A percentile compares a stretch with the other conserved stretches of the same genome.
Evolutionary conservation across 2,329 filamentous ascomycete species (phyloP).

Genomic region (Colletotrichum neosansevieriae): DNA sequence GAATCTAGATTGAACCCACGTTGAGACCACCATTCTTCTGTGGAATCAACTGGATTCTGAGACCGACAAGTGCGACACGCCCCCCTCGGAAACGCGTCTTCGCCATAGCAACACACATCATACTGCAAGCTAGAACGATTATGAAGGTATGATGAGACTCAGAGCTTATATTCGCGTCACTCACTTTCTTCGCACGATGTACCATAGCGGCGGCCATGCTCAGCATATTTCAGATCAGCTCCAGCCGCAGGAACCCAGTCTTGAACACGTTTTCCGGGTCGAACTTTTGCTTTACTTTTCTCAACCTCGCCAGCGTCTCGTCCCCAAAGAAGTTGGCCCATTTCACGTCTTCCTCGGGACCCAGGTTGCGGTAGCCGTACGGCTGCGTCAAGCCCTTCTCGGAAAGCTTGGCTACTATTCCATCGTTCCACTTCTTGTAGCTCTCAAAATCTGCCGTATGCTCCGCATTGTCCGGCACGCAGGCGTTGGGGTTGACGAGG

Average conservation of each 20-base stretch:
- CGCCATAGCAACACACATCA: no score
- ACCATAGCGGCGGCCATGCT: neutral
- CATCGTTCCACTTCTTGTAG: conserved; percentile 42
- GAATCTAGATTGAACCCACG: no score
- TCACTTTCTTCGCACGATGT: no score
- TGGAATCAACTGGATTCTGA: no score
- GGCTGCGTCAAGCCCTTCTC: conserved; percentile 50
- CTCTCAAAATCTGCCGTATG: conserved; percentile 44
- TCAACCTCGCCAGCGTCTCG: conserved; percentile 41
- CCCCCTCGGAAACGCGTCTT: no score
- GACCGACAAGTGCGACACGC: no score
- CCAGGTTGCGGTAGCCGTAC: conserved; percentile 37
- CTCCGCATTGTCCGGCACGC: conserved; percentile 43
- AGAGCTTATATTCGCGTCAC: no score
- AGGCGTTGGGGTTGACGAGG: conserved; percentile 42
- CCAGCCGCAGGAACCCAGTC: conserved; percentile 21
- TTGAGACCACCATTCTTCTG: no score
- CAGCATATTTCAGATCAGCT: neutral
- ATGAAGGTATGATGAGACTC: no score
- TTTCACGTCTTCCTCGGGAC: conserved; percentile 40
- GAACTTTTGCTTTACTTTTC: conserved; percentile 32
- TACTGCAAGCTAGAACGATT: no score
- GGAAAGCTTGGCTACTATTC: conserved; percentile 45
- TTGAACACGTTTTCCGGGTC: conserved; percentile 40
- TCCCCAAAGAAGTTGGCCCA: conserved; percentile 48